Evolutionary conservation across 495 filamentous ascomycete genomes (phyloP).

Genomic region (Trichocladium uniseriatum): DNA sequence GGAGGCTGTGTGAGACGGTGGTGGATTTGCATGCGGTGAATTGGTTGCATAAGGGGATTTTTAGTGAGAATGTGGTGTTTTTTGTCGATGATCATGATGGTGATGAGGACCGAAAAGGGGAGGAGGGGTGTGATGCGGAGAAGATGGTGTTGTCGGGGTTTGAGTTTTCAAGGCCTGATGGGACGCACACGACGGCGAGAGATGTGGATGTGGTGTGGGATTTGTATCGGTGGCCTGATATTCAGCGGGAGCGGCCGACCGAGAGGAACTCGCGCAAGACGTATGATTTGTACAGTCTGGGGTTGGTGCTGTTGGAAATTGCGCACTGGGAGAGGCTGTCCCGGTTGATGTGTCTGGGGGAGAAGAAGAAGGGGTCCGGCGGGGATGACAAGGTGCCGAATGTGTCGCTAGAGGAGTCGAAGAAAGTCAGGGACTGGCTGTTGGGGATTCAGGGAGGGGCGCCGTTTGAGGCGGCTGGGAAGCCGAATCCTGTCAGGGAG

Average conservation of each 20-base stretch:
- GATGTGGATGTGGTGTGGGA: slow-evolving; percentile 25
- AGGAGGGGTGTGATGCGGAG: slow-evolving; percentile 8
- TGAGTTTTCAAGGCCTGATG: slow-evolving; percentile 24
- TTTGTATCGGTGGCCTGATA: slow-evolving; percentile 24
- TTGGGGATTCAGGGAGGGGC: slow-evolving; percentile 11
- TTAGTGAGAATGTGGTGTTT: slow-evolving; percentile 45
- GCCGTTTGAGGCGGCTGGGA: slow-evolving; percentile 7
- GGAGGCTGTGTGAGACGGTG: slow-evolving; percentile 17
- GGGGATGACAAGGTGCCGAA: not conserved
- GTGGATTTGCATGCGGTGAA: slow-evolving; percentile 43
- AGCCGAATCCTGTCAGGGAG: slow-evolving; percentile 19
- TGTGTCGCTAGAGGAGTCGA: slow-evolving; percentile 17
- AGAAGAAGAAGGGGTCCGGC: not conserved
- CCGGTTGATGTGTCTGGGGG: slow-evolving; percentile 28
- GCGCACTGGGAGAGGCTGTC: slow-evolving; percentile 43
- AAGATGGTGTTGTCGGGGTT: slow-evolving; percentile 20
- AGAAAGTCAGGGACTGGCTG: slow-evolving; percentile 21
- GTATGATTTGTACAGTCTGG: slow-evolving; percentile 45
- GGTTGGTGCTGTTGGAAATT: slow-evolving; percentile 42
- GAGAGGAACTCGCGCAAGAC: slow-evolving; percentile 34
- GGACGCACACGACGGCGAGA: slow-evolving; percentile 17
- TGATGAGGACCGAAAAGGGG: not conserved
- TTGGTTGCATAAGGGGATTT: slow-evolving; percentile 51
- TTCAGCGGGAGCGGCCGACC: slow-evolving; percentile 20
- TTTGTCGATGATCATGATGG: not conserved